Conservation (phyloP, 192 early-diverging fungal genomes). For the Jimgerdemannia lactiflua region DNA sequence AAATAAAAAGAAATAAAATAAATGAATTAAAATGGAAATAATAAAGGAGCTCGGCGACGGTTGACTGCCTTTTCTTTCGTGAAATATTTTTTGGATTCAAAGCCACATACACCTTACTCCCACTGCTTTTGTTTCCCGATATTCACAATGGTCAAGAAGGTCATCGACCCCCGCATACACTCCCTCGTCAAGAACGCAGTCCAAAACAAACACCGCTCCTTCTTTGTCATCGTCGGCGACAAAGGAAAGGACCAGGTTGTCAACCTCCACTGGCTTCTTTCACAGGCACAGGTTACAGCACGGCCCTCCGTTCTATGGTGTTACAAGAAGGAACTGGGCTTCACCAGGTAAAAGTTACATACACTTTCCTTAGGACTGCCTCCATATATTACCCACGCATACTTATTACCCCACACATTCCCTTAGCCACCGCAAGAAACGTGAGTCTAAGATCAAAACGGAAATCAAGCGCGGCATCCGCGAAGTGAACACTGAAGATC, state of each 20-base stretch:
- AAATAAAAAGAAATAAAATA: too few species aligned
- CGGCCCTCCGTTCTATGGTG: constrained; percentile 99
- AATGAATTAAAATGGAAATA: too few species aligned
- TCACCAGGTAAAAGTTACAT: constrained; percentile 81
- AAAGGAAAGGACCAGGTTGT: constrained; percentile 91
- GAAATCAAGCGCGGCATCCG: constrained; percentile 90
- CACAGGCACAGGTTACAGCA: constrained; percentile 86
- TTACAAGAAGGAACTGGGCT: constrained; percentile 98
- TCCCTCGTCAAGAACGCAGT: constrained; percentile 92
- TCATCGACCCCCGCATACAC: constrained; percentile 92
- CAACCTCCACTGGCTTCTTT: constrained; percentile 95
- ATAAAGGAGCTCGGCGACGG: too few species aligned
- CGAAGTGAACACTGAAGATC: constrained; percentile 93
- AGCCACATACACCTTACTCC: too few species aligned
- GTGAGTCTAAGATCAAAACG: constrained; percentile 93
- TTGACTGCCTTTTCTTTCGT: too few species aligned
- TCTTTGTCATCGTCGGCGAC: constrained; percentile 97
- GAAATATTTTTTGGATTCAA: too few species aligned
- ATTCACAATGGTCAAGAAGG: constrained; percentile 78
- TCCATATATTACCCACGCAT: background rate
- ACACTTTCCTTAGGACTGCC: background rate
- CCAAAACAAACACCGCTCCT: constrained; percentile 86
- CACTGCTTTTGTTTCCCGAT: too few species aligned
- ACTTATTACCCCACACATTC: background rate
- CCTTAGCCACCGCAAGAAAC: constrained; percentile 88